Evolutionary conservation across 495 filamentous ascomycete species (phyloP), one percentile per base, ranked within the genome.

Genomic region (Penicillium nucicola): DNA sequence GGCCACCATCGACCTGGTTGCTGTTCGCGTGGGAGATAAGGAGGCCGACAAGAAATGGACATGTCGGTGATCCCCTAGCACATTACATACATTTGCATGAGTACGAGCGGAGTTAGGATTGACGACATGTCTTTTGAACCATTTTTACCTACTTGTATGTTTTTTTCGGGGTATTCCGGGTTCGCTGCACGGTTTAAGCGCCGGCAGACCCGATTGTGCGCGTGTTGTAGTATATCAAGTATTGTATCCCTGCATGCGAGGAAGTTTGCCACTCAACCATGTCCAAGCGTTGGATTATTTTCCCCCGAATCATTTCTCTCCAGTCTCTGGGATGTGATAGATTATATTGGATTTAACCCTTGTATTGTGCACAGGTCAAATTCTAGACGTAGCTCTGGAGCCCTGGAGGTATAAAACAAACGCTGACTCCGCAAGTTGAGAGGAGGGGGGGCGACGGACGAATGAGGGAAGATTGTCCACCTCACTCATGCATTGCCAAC

Each of bases 1-100:
- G 53, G 78, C 83, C 30, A 93, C 89, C 0, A 68, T 96, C 23
- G 83, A 80, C 51, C 69, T 66, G n/a, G 70, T 88, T 18, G 91
- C 91, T 1, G 77, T 80, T 18, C 76, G 88, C 13, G 74, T 89
- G 41, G 79, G 87, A 18, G 62, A 80, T 45, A 83, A 78, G 42
- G 78, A 83, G 51, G 72, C 62, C 15, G 81, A 86, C 18, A 87
- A 86, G 74, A 78, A 76, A 68, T 87, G 84, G 84, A 68, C 77
- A 8, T 75, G 70, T 53, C 70, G 68, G 32, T 71, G 48, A 66
- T 48, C 10, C 4, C n/a, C 18, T 28, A 6, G 9, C 22, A 13
- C 2, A 28, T 14, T 23, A 13, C 33, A 14, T 38, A 38, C 34
- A 28, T 5, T 44, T 40, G 13, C 36, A 48, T 42, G 38, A 43